Base-by-base conservation (phyloP, 768 basidiomycete genomes). In the Psilocybe azurescens region DNA sequence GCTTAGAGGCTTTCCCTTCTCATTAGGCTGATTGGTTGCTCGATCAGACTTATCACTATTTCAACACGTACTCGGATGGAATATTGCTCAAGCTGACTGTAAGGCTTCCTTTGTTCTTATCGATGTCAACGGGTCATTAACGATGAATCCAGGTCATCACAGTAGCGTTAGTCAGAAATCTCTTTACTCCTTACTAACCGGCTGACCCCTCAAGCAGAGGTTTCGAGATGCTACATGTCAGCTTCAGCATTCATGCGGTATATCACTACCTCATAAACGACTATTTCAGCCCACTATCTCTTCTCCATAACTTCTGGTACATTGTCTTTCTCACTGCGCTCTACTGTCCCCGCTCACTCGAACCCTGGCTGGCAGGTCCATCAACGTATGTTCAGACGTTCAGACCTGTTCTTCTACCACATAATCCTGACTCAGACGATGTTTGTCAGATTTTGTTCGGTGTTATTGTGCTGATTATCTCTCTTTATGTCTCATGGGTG, bases 191-290 rank as follows among this genome's bases (percentile, higher is more conserved):
- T 2, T 29, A 5, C 7, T 18, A n/a, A n/a, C 5, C 33, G 20
- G 5, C 30, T 18, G 33, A 10, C 16, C 2, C 3, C 13, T 20
- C 5, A 9, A 53, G n/a, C 18, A 56, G 39, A 32, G 29, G 13
- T 10, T 46, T 61, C 9, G 60, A 54, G 46, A 36, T 54, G 30
- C 20, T 61, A 2, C 60, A 61, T 14, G 46, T 38, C 18, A 51
- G 41, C 10, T 48, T 61, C 18, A 61, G 60, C 46, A 61, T 61
- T 18, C 60, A 61, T n/a, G 60, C 54, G 5, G 20, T 61, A 14
- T 61, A 61, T 30, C 44, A 55, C 46, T 61, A 55, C 48, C 48
- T 61, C 14, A 44, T 61, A 10, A 56, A n/a, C 1, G 53, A 56
- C 44, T 61, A 48, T 32, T 8, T 49, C 5, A 32, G 46, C 5